phyloP scores from a whole-genome alignment of 345 rosid species.

The Brassica rapa region DNA sequence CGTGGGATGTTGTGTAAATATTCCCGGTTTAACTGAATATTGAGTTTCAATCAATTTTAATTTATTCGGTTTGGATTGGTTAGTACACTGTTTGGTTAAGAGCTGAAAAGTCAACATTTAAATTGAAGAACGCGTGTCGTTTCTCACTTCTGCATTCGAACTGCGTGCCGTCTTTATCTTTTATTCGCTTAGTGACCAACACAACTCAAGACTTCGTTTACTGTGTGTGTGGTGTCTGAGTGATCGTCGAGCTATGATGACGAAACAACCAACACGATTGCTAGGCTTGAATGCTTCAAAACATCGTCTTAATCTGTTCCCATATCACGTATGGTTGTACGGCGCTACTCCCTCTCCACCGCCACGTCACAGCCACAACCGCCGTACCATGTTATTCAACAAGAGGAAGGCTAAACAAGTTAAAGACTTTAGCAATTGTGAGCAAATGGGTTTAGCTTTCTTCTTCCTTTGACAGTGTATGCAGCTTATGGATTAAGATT shows the following conservation, averaged over 20 bases:
- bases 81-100: not conserved
- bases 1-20: not conserved
- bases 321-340: constrained; percentile 48
- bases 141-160: not conserved
- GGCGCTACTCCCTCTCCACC: constrained; percentile 45
- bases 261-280: constrained; percentile 51
- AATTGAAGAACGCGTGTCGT: constrained; percentile 8
- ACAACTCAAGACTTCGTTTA: constrained; percentile 23
- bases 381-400: not conserved
- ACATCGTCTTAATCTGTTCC: constrained; percentile 53
- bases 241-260: constrained; percentile 17
- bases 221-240: not conserved
- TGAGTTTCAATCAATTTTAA: not conserved
- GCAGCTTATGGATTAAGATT: too few species aligned
- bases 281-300: constrained; percentile 70
- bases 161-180: constrained; percentile 21
- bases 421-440: too few species aligned
- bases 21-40: not conserved
- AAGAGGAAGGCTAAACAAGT: too few species aligned
- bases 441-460: too few species aligned
- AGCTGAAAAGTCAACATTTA: not conserved
- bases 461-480: too few species aligned
- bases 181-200: constrained; percentile 31
- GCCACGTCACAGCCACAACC: constrained; percentile 34
- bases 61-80: not conserved